Evolutionary conservation across 2,329 filamentous ascomycete species (phyloP), one percentile per base, ranked within the genome.

Genomic region (Sclerotinia borealis): DNA sequence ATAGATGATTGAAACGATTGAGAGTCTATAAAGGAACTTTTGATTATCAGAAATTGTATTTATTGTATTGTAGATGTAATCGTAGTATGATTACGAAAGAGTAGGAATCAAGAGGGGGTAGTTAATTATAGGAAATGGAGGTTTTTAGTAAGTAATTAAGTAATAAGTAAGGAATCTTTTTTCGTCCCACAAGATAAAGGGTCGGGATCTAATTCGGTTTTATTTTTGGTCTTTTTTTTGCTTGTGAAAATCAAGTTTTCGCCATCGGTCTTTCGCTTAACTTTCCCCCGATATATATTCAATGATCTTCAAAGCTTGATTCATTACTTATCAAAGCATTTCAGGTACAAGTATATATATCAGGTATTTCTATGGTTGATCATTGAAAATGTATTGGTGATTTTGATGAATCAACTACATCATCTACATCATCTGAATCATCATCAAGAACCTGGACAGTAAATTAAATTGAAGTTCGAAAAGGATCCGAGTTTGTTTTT

Each of bases 201-300:
- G 31, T 56, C 19, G 37, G 37, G 52, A 43, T 45, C 8, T 4
- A 43, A 54, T 54, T 39, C 34, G 25, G 22, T 43, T n/a, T 1
- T 8, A 22, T 43, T n/a, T 3, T 8, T 2, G n/a, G 8, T 43
- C 41, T 9, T n/a, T 55, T 43, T 56, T 56, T 56, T 7, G 54
- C 54, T 56, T 56, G 54, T 56, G 54, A 56, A 56, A 56, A 56
- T 56, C 52, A 11, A 34, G 34, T 34, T 56, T 56, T 56, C 54
- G 39, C 54, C 51, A 15, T 43, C 39, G 54, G 39, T 4, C 19
- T 45, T 56, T 56, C 27, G 54, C 37, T 45, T 45, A 56, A 22
- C 31, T 11, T 34, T 9, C 11, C 15, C n/a, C 54, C 54, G 52
- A 55, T 6, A 8, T n/a, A n/a, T 22, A 34, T n/a, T n/a, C 15